Conservation (phyloP, 2,329 filamentous ascomycete species). For the Acrocalymma vagum region DNA sequence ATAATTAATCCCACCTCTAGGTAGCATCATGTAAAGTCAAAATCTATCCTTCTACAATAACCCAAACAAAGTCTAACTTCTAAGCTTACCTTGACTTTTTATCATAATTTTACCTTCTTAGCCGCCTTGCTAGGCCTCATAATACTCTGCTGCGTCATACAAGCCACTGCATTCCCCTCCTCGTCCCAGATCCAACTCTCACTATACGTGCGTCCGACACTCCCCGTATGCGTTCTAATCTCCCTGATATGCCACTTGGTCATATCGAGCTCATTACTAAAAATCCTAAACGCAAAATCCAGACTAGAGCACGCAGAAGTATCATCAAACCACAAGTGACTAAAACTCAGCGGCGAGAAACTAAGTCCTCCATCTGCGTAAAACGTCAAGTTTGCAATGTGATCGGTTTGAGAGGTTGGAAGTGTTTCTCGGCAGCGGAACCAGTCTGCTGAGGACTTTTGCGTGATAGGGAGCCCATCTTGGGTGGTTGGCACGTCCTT, state of each 20-base stretch:
- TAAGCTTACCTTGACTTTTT: no score
- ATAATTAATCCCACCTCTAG: no score
- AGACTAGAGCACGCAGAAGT: conserved; percentile 55
- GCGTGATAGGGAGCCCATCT: conserved; percentile 48
- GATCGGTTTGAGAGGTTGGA: conserved; percentile 29
- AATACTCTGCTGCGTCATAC: conserved; percentile 59
- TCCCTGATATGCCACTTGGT: conserved; percentile 56
- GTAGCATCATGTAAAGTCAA: no score
- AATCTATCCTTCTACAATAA: no score
- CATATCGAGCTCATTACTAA: conserved; percentile 51
- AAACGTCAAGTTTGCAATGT: conserved; percentile 53
- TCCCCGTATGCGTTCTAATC: conserved; percentile 48
- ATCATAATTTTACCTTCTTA: conserved; percentile 22
- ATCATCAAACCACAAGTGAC: conserved; percentile 55
- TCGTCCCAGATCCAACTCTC: conserved; percentile 58
- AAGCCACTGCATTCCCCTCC: conserved; percentile 55
- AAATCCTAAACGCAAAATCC: conserved; percentile 61
- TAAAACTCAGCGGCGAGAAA: conserved; percentile 56
- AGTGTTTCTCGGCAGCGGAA: conserved; percentile 34
- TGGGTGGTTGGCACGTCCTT: conserved; percentile 45
- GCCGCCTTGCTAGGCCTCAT: conserved; percentile 29
- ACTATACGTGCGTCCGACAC: conserved; percentile 54
- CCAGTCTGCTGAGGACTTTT: conserved; percentile 54
- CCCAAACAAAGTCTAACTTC: no score
- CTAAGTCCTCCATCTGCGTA: conserved; percentile 55